These are phyloP conservation scores for Claviceps sp. DNA, from an alignment of 2,329 filamentous ascomycete species.

Conservation along the genomic window DNA sequence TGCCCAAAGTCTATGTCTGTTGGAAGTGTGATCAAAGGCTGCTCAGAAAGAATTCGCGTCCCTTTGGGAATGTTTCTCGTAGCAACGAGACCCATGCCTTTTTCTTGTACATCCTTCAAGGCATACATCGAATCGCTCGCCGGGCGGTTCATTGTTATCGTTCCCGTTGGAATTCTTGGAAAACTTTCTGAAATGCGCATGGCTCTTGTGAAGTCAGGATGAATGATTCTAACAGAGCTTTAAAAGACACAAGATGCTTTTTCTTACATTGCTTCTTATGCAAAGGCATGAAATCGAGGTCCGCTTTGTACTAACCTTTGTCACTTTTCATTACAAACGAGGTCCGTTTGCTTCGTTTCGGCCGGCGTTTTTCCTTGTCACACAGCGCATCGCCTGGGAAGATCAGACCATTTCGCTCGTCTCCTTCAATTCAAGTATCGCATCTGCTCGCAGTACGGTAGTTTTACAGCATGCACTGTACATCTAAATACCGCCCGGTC, in stretches of 20 bases:
- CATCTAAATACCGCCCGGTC: too few species aligned
- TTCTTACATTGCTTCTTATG: not conserved
- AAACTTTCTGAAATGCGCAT: not conserved
- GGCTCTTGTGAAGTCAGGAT: not conserved
- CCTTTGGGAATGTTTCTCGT: not conserved
- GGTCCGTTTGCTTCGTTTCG: not conserved
- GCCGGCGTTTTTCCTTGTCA: too few species aligned
- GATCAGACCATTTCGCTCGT: too few species aligned
- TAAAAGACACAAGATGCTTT: too few species aligned
- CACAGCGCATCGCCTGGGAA: too few species aligned
- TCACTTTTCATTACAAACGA: not conserved
- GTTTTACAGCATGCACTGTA: too few species aligned
- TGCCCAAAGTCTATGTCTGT: not conserved
- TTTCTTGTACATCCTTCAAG: not conserved
- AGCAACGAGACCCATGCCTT: not conserved
- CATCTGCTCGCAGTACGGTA: too few species aligned
- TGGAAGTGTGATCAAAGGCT: not conserved
- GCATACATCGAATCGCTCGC: not conserved
- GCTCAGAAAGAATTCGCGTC: not conserved
- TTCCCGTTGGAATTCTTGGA: not conserved
- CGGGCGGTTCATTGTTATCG: not conserved
- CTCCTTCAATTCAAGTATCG: too few species aligned
- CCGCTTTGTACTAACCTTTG: not conserved
- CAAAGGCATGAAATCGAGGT: not conserved
- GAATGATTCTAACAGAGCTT: too few species aligned